A percentile compares a stretch with the other conserved stretches of the same genome.
These are phyloP conservation scores for Metroxylon sagu DNA, from an alignment of 176 grass and related monocot genomes.

Conservation along the genomic window DNA sequence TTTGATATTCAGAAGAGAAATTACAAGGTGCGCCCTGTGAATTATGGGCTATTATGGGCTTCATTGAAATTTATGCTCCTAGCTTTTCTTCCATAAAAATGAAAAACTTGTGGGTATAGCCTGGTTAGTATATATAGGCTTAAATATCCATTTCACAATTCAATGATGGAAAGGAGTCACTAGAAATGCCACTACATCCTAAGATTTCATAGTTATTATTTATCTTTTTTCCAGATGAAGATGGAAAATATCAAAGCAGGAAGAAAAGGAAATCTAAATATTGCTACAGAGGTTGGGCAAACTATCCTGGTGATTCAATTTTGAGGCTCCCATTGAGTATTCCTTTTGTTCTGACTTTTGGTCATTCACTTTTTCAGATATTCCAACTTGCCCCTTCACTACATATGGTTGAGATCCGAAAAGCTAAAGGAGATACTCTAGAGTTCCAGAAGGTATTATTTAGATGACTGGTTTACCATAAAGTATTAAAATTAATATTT, in stretches of 20 bases:
- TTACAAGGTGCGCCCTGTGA: conserved; percentile 47
- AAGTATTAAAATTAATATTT: no score
- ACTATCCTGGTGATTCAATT: no score
- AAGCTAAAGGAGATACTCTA: conserved; percentile 90
- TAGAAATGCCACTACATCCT: no score
- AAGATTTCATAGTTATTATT: no score
- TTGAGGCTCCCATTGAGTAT: conserved; percentile 10
- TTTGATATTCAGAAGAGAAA: conserved; percentile 98
- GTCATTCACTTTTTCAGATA: conserved; percentile 23
- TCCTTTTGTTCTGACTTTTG: not conserved
- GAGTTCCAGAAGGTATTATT: conserved; percentile 82
- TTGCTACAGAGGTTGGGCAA: conserved; percentile 63
- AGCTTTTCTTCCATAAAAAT: no score
- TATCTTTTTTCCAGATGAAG: conserved; percentile 41
- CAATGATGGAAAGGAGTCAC: no score
- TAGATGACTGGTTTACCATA: no score
- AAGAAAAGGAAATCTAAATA: conserved; percentile 97
- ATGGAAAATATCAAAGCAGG: conserved; percentile 90
- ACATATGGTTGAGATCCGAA: conserved; percentile 83
- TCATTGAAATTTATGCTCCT: no score
- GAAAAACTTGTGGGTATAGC: not conserved
- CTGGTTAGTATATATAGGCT: no score
- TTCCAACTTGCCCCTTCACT: conserved; percentile 92
- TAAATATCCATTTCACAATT: no score
- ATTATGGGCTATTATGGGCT: no score